Evolutionary conservation across 177 flowering plant species (phyloP), one percentile per base, ranked within the genome.

Genomic region (Viscum album): DNA sequence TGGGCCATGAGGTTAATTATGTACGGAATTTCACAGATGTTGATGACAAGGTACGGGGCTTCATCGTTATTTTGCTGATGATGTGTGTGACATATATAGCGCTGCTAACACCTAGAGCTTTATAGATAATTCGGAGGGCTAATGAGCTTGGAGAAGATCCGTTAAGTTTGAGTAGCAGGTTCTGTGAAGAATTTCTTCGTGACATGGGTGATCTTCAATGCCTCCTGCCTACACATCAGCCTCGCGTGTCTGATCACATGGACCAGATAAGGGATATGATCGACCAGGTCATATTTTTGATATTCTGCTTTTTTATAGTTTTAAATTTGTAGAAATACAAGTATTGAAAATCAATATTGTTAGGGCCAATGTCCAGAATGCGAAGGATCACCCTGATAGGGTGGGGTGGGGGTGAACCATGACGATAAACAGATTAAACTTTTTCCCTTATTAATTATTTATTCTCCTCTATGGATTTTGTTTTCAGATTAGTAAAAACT

Each of bases 21-120:
- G 89, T 93, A 2, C 85, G 97, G 69, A 93, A 93, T 78, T 93
- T 93, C 79, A 93, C 96, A 21, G 97, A 93, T 74, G 89, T 93
- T 59, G 98, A 93, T 80, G 98, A 93, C 83, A 93, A 93, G 94
- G 96, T 93, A 68, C 80, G 80, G 63, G 33, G 66, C 32, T 67
- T 28, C 15, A 34, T 26, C 2, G 24, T 33, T 28, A 26, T 54
- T n/a, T 26, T 54, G 60, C n/a, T n/a, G 60, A 26, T 26, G 17
- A 21, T 33, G 59, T n/a, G 39, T 34, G 32, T 29, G 23, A 21
- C 24, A 24, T 45, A 45, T 21, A 6, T 6, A 37, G 13, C 10
- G 31, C 2, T 45, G 39, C 61, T 68, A 68, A 64, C 31, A 34
- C 52, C 21, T 67, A 66, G 35, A 58, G 28, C 5, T 60, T 8